Conservation (phyloP, 2,329 filamentous ascomycete genomes). For the Exophiala dermatitidis region DNA sequence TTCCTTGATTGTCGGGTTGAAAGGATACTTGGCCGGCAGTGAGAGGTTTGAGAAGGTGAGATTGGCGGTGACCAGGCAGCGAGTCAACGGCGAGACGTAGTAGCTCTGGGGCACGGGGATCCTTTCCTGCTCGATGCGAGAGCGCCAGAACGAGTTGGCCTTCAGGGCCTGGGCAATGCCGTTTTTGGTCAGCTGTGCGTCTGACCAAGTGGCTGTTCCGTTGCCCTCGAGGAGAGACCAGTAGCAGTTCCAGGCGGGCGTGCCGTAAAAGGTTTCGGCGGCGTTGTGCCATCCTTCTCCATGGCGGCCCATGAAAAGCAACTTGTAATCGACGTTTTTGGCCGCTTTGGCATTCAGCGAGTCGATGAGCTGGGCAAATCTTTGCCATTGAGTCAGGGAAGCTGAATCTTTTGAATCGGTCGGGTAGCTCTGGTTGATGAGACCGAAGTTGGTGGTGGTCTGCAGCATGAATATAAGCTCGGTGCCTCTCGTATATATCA, state of each 20-base stretch:
- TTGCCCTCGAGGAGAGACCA: conserved; percentile 55
- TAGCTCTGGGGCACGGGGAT: conserved; percentile 51
- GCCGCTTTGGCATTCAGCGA: conserved; percentile 39
- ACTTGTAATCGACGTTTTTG: conserved; percentile 42
- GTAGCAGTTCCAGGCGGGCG: conserved; percentile 54
- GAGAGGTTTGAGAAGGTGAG: conserved; percentile 46
- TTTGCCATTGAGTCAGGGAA: conserved; percentile 48
- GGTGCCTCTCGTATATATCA: background rate
- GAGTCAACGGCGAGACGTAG: conserved; percentile 51
- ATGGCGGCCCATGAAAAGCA: conserved; percentile 55
- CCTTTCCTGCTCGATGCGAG: conserved; percentile 39
- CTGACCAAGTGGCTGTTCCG: conserved; percentile 48
- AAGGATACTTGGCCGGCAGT: conserved; percentile 42
- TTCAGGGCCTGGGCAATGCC: conserved; percentile 48
- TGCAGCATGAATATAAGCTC: conserved; percentile 21
- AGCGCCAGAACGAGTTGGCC: conserved; percentile 44
- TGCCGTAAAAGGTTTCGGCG: conserved; percentile 53
- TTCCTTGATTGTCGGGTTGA: conserved; percentile 53
- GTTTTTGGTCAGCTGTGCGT: conserved; percentile 49
- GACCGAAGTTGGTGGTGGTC: conserved; percentile 43
- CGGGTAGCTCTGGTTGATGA: conserved; percentile 42
- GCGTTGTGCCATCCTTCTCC: conserved; percentile 57
- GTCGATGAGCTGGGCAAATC: conserved; percentile 44
- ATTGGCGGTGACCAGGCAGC: conserved; percentile 52
- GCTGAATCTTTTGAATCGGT: conserved; percentile 33